Evolutionary conservation across 2,329 filamentous ascomycete species (phyloP).

Genomic region (Fusarium sp.): DNA sequence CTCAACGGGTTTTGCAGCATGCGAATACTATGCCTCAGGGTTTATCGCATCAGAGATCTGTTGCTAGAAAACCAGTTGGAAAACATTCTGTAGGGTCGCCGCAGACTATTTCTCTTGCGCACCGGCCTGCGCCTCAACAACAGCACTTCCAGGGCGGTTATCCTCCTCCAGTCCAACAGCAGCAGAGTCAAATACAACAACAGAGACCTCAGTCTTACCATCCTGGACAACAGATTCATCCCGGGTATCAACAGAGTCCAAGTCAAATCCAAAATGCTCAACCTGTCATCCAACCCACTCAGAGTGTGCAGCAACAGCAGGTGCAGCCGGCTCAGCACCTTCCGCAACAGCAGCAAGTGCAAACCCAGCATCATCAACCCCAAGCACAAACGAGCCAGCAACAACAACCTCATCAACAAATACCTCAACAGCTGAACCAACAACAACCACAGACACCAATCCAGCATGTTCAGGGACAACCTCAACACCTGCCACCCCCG

Average conservation of each 20-base stretch:
- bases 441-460: background rate
- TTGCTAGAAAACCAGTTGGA: conserved; percentile 26
- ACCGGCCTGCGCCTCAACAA: conserved; percentile 18
- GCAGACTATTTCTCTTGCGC: conserved; percentile 13
- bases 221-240: conserved; percentile 11
- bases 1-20: conserved; percentile 12
- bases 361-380: background rate
- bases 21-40: conserved; percentile 11
- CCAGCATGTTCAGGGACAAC: background rate
- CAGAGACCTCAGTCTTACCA: conserved; percentile 18
- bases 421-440: background rate
- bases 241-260: background rate
- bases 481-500: background rate
- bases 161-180: conserved; percentile 17
- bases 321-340: conserved; percentile 3
- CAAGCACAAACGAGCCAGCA: background rate
- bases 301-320: background rate
- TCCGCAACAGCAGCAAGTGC: background rate
- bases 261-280: conserved; percentile 1
- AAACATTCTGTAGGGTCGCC: background rate
- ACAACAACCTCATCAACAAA: background rate
- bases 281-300: background rate
- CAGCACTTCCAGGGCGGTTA: conserved; percentile 1
- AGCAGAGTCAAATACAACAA: conserved; percentile 15
- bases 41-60: conserved; percentile 30